Evolutionary conservation across 805 yeast genomes (phyloP), one percentile per base, ranked within the genome.

Genomic region (Candida dajiaensis): DNA sequence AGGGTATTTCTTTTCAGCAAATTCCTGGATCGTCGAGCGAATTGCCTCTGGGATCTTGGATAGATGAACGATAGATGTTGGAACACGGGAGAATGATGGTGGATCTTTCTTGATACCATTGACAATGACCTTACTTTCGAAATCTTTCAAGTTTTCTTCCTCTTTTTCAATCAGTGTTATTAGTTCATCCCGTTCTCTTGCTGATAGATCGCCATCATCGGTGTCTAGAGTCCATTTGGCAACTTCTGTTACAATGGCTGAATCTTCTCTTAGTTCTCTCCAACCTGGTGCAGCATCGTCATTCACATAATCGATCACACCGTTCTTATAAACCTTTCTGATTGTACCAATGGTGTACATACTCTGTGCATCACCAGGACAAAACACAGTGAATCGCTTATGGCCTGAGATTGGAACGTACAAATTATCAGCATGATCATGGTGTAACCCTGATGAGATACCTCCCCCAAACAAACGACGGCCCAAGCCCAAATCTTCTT

Each of bases 401-500:
- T 54, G 58, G 0, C 92, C 94, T 23, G 71, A 64, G 1, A 79
- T 58, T 2, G 85, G 76, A 5, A 84, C 69, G 58, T 85, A 85
- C 31, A 85, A 65, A 56, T 85, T 85, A 58, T 84, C 90, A 2
- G 90, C 87, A 63, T 84, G 90, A 59, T 85, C 92, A 59, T 85
- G 92, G 55, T 85, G 92, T 12, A 85, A 64, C 0, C 92, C 92
- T 1, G 89, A 81, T 0, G 89, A 81, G 1, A 81, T 69, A 2
- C 83, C 84, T 1, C 70, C 68, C 1, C 77, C 75, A 1, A 88
- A 84, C 1, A 83, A 63, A 20, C 65, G 65, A 56, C 78, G 76
- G 1, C 87, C 87, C 5, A 80, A 59, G 1, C 77, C 76, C 16
- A 65, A 58, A 40, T 64, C 62, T 3, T 51, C 46, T 15, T 58